These are phyloP conservation scores for Helianthus tuberosus DNA, from an alignment of 129 eudicot genomes.

Conservation along the genomic window DNA sequence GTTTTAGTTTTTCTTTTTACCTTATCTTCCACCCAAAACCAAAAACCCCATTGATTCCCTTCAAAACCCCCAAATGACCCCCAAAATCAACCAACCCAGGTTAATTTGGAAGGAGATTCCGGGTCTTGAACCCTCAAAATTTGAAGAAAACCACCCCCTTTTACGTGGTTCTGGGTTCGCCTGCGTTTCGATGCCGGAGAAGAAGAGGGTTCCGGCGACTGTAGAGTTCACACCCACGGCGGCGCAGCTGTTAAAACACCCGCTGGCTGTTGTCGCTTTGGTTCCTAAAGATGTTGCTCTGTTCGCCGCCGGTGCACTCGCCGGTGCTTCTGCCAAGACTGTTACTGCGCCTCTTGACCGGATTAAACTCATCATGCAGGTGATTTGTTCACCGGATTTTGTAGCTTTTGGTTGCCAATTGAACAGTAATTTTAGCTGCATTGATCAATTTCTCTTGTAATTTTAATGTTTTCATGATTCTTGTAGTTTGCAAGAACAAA, in stretches of 20 bases:
- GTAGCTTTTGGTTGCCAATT: neutral
- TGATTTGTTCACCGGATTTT: constrained; percentile 10
- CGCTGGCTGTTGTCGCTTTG: constrained; percentile 66
- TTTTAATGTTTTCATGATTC: neutral
- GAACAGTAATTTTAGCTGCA: neutral
- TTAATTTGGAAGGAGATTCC: constrained; percentile 49
- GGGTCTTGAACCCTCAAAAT: constrained; percentile 34
- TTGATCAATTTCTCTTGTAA: too few relatives aligned
- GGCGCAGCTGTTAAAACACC: constrained; percentile 69
- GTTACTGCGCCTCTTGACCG: constrained; percentile 96
- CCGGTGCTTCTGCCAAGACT: constrained; percentile 90
- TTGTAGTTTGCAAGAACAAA: neutral
- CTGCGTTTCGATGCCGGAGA: constrained; percentile 60
- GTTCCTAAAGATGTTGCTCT: constrained; percentile 82
- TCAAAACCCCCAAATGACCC: constrained; percentile 21
- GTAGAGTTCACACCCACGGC: constrained; percentile 50
- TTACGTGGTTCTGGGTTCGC: constrained; percentile 46
- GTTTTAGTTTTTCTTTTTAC: neutral
- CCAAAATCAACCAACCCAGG: constrained; percentile 28
- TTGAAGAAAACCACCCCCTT: constrained; percentile 16
- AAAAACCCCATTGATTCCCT: neutral
- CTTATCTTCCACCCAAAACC: constrained; percentile 13
- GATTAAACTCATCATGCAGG: constrained; percentile 97
- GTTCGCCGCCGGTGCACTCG: constrained; percentile 89
- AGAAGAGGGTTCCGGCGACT: constrained; percentile 35